Evolutionary conservation across 2,329 filamentous ascomycete genomes (phyloP).

Genomic region (Trichoderma guizhouense): DNA sequence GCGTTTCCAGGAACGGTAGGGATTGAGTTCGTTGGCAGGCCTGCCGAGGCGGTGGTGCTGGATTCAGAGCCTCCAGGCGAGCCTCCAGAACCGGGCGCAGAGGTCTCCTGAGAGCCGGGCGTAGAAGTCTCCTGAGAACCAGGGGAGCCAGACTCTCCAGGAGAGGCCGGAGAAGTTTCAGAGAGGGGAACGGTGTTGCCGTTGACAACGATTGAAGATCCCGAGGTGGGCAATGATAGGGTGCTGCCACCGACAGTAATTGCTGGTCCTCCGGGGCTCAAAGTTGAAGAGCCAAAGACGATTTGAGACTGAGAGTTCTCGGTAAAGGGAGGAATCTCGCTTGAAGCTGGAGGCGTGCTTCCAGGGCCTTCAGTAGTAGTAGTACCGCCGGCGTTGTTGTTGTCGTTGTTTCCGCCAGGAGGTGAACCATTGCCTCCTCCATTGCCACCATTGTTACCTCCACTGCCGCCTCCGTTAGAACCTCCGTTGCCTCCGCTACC

Average conservation of each 20-base stretch:
- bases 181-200: background rate
- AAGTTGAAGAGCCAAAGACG: background rate
- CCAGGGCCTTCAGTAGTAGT: background rate
- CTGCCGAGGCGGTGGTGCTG: background rate
- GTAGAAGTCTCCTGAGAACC: background rate
- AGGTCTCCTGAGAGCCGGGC: background rate
- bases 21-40: background rate
- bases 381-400: background rate
- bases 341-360: background rate
- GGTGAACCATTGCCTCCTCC: background rate
- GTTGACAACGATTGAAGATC: background rate
- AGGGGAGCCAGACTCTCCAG: background rate
- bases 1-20: background rate
- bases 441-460: background rate
- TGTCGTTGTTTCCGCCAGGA: background rate
- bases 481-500: background rate
- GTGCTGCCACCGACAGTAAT: slow-evolving; percentile 7
- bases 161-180: background rate
- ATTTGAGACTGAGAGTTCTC: slow-evolving; percentile 12
- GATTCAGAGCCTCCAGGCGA: background rate
- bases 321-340: background rate
- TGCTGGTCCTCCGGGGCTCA: slow-evolving; percentile 9
- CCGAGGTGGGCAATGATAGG: slow-evolving; percentile 3
- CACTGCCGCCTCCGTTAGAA: background rate
- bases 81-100: background rate